Base-by-base conservation (phyloP, 495 filamentous ascomycete species). In the Neurospora discreta region DNA sequence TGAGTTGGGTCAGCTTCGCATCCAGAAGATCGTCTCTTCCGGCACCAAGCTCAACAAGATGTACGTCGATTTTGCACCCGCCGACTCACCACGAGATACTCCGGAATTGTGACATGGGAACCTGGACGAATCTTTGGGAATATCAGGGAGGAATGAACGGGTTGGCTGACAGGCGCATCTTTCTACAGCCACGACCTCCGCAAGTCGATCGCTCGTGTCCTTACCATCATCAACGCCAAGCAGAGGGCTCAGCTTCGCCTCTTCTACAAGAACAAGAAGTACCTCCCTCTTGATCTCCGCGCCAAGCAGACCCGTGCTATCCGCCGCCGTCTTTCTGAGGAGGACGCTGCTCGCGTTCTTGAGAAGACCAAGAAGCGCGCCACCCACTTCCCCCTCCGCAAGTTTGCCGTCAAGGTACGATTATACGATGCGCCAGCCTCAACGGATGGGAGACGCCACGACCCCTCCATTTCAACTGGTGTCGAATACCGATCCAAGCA, bases 251-350 rank as follows among this genome's bases (percentile, higher is more conserved):
- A 98, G 86, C 92, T 99, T 78, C 95, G 95, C 80, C 86, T 99
- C 76, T 98, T 98, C 91, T 99, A 99, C 89, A 95, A 97, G 89
- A 90, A 89, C 89, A 98, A 98, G 92, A 98, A 98, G 87, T 98
- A 97, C 89, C 85, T 93, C 46, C 94, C 93, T 71, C 93, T 98
- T 78, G 95, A 98, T 83, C 93, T 99, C 85, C 91, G 95, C 82
- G 87, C 93, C 81, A 97, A 98, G 91, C 88, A 92, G 86, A 99
- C 95, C 80, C 93, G 96, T 75, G 95, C 93, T 78, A 93, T 98
- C 85, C 92, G 95, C 77, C 91, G 95, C 84, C 87, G 92, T 76
- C 88, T 99, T 82, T 94, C 91, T 80, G 90, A 91, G 85, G 87
- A 95, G 87, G 96, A 99, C 87, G 88, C 89, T 74, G 86, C 89